A percentile compares a stretch with the other conserved stretches of the same genome.
phyloP scores from a whole-genome alignment of 2,329 filamentous ascomycete species.

The Monilinia fructicola region DNA sequence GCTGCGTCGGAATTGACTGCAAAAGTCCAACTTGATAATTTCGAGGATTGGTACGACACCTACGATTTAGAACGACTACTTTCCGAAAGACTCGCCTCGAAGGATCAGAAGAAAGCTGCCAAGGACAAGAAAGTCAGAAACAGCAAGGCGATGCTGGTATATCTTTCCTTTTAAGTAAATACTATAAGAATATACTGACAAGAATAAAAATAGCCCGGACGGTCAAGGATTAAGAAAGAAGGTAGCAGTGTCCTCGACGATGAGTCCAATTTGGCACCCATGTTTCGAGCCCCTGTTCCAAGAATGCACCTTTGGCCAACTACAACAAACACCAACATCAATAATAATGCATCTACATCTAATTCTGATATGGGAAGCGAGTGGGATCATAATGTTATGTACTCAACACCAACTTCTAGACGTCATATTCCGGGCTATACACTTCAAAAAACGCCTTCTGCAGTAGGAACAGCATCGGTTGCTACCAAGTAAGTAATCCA shows the following conservation, averaged over 20 bases:
- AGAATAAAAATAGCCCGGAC: background rate
- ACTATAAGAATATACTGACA: background rate
- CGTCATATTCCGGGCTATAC: conserved; percentile 35
- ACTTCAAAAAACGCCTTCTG: conserved; percentile 22
- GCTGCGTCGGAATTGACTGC: conserved; percentile 66
- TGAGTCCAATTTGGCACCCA: conserved; percentile 26
- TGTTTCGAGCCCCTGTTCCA: conserved; percentile 38
- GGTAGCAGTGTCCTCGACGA: conserved; percentile 18
- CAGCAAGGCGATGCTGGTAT: conserved; percentile 8
- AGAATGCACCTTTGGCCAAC: conserved; percentile 39
- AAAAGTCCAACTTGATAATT: conserved; percentile 61
- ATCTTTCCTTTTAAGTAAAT: too few species aligned
- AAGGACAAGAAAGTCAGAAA: conserved; percentile 37
- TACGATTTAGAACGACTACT: conserved; percentile 72
- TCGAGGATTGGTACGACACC: conserved; percentile 74
- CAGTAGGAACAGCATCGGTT: conserved; percentile 21
- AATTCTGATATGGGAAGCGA: conserved; percentile 25
- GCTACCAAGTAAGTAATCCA: conserved; percentile 31
- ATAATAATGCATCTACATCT: conserved; percentile 15
- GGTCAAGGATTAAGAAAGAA: conserved; percentile 28
- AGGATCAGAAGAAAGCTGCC: conserved; percentile 63
- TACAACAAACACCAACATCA: conserved; percentile 13
- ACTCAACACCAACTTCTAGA: conserved; percentile 37
- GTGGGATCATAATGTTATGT: conserved; percentile 31
- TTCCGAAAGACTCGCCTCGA: conserved; percentile 73